These are phyloP conservation scores for Arthrinium puccinioides DNA, from an alignment of 2,329 filamentous ascomycete species.

Conservation along the genomic window DNA sequence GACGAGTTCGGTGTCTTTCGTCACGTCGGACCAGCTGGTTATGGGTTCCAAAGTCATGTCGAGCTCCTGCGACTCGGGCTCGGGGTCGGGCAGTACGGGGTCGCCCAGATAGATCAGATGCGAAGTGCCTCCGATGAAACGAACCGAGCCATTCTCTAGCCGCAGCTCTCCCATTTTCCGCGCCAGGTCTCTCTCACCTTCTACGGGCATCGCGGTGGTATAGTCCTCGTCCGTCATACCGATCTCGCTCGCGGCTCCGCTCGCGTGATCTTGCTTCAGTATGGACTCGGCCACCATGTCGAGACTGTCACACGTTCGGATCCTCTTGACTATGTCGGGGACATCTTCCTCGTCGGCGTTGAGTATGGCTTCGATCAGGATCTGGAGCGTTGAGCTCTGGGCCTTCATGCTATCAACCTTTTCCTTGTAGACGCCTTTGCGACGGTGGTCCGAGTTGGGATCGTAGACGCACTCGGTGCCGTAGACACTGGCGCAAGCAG, in stretches of 20 bases:
- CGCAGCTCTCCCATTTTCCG: slow-evolving; percentile 90
- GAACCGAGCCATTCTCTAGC: slow-evolving; percentile 77
- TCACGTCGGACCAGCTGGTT: slow-evolving; percentile 83
- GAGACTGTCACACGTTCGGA: slow-evolving; percentile 73
- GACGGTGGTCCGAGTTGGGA: slow-evolving; percentile 88
- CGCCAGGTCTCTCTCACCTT: slow-evolving; percentile 72
- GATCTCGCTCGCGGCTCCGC: slow-evolving; percentile 26
- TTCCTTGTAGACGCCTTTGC: slow-evolving; percentile 95
- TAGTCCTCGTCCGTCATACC: slow-evolving; percentile 35
- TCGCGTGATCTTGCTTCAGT: slow-evolving; percentile 32
- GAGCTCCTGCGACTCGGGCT: slow-evolving; percentile 37
- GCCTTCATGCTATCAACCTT: slow-evolving; percentile 86
- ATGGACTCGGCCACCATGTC: slow-evolving; percentile 49
- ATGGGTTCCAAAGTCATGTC: slow-evolving; percentile 54
- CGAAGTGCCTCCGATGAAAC: slow-evolving; percentile 91
- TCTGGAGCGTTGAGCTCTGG: slow-evolving; percentile 78
- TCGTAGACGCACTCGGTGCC: slow-evolving; percentile 88
- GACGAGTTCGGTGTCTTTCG: slow-evolving; percentile 69
- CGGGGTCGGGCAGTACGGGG: slow-evolving; percentile 29
- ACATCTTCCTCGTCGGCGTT: slow-evolving; percentile 88
- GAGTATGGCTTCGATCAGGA: slow-evolving; percentile 85
- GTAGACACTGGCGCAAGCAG: slow-evolving; percentile 94
- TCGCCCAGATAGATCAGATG: slow-evolving; percentile 77
- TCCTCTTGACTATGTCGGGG: slow-evolving; percentile 70
- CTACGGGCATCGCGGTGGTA: slow-evolving; percentile 31